phyloP scores from a whole-genome alignment of 2,329 filamentous ascomycete species.

The Neopestalotiopsis rosae region DNA sequence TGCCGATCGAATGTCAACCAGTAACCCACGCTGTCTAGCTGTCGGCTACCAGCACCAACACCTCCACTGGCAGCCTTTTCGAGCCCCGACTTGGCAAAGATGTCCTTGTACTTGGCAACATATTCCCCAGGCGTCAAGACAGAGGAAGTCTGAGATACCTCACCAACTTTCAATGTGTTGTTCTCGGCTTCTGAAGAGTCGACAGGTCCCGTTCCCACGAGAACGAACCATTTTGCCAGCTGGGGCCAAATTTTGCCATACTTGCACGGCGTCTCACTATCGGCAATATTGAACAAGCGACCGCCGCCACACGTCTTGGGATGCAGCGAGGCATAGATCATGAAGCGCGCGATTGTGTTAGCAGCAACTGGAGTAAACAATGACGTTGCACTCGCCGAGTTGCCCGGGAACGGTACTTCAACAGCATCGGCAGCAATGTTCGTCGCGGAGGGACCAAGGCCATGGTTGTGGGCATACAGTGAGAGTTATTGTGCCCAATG shows the following conservation, averaged over 20 bases:
- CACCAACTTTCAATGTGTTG: background rate
- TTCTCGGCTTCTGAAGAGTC: background rate
- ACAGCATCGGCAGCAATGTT: background rate
- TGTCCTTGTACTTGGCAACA: background rate
- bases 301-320: slow-evolving; percentile 29
- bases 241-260: background rate
- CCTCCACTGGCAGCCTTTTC: slow-evolving; percentile 32
- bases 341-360: slow-evolving; percentile 30
- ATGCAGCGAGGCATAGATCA: slow-evolving; percentile 37
- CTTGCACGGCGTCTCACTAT: slow-evolving; percentile 21
- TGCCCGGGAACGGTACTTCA: slow-evolving; percentile 37
- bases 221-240: background rate
- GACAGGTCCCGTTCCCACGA: background rate
- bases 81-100: background rate
- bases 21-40: slow-evolving; percentile 50
- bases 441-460: slow-evolving; percentile 9
- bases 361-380: slow-evolving; percentile 39
- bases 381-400: slow-evolving; percentile 27
- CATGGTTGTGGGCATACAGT: slow-evolving; percentile 37
- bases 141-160: background rate
- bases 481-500: slow-evolving; percentile 47
- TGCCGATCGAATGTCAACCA: slow-evolving; percentile 55
- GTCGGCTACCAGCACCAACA: slow-evolving; percentile 29
- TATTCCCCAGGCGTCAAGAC: background rate
- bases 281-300: slow-evolving; percentile 39